Evolutionary conservation across 139 green algal species (phyloP), one percentile per base, ranked within the genome.

Genomic region (Haematococcus lacustris): DNA sequence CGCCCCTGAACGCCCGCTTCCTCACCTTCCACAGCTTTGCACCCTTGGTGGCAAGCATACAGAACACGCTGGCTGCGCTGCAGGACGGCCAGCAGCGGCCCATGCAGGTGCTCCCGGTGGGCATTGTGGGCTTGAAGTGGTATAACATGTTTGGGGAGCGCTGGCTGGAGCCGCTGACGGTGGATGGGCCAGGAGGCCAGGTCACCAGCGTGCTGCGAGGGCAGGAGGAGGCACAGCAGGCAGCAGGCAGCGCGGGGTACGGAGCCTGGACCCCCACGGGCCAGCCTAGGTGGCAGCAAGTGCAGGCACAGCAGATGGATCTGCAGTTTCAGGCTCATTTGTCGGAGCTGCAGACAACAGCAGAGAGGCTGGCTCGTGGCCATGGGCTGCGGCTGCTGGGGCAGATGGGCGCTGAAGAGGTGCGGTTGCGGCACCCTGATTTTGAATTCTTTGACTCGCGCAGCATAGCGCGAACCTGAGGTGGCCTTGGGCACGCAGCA

Each of bases 11-110:
- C n/a, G 86, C 90, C 35, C 85, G 88, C 51, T 96, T 96, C 80
- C 82, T 96, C 33, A 91, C 88, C 21, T 96, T 92, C 83, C 90
- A 96, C 82, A 87, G 68, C 53, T 86, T 88, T 62, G 82, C 78
- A 28, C 77, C 75, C 4, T 66, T 86, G 73, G 79, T 79, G 37
- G 53, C 73, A 23, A 72, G 66, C 61, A 84, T 83, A 50, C 76
- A 83, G 63, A 70, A 76, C n/a, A 47, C 59, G 32, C 25, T 34
- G 28, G 47, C 43, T 35, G 53, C 53, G 53, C 4, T 30, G 53
- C 4, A 26, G 13, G 53, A 23, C 23, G 53, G 53, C 9, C 13
- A 30, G 53, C 53, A 64, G 26, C 53, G 38, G n/a, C 51, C 64
- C 32, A 37, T 66, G 23, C 17, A 39, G 1, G 43, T 50, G 33